phyloP scores from a whole-genome alignment of 1,284 basidiomycete genomes.

The Hemileia vastatrix region DNA sequence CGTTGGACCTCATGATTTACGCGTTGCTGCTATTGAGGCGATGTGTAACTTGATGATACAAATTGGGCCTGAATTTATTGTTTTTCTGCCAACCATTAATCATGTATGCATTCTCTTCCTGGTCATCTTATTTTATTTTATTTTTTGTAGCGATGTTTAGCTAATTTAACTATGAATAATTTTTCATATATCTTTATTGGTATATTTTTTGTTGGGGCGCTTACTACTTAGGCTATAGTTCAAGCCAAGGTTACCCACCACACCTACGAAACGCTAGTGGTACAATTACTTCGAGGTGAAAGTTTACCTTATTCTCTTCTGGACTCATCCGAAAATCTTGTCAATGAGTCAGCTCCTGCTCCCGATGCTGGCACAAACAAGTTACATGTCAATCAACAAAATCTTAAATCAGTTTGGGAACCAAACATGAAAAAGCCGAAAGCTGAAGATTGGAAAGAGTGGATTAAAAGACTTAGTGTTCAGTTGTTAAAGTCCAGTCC shows the following conservation, averaged over 20 bases:
- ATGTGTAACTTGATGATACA: slow-evolving; percentile 84
- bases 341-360: slow-evolving; percentile 46
- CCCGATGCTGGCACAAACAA: slow-evolving; percentile 65
- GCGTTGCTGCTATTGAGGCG: slow-evolving; percentile 82
- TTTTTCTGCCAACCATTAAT: slow-evolving; percentile 93
- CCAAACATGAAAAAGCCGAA: slow-evolving; percentile 55
- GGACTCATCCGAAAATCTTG: slow-evolving; percentile 45
- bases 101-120: slow-evolving; percentile 54
- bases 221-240: slow-evolving; percentile 55
- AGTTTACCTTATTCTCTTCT: slow-evolving; percentile 58
- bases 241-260: slow-evolving; percentile 72
- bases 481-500: slow-evolving; percentile 99
- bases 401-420: slow-evolving; percentile 96
- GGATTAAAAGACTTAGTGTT: slow-evolving; percentile 86
- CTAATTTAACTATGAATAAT: not conserved
- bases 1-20: slow-evolving; percentile 65
- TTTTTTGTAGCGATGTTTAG: not conserved
- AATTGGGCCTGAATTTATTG: slow-evolving; percentile 90
- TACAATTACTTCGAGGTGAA: slow-evolving; percentile 84
- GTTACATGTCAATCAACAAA: slow-evolving; percentile 92
- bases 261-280: slow-evolving; percentile 77
- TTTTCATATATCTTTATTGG: not conserved
- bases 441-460: slow-evolving; percentile 83
- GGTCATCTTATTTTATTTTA: not conserved
- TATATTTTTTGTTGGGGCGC: not conserved